Evolutionary conservation across 495 filamentous ascomycete genomes (phyloP).

Genomic region (Neurospora sp.): DNA sequence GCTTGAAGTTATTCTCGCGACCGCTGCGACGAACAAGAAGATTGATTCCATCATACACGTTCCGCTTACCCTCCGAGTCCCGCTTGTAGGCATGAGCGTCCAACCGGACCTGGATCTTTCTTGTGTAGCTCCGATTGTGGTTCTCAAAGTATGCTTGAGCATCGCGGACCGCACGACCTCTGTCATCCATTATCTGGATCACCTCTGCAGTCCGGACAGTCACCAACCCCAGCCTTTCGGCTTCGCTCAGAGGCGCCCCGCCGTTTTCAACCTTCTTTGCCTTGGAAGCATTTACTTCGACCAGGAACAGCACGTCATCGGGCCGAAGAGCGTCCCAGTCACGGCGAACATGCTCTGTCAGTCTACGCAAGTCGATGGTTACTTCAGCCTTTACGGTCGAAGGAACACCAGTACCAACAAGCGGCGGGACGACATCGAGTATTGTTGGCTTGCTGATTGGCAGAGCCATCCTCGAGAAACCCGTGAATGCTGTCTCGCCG

Average conservation of each 20-base stretch:
- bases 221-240: conserved; percentile 52
- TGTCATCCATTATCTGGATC: conserved; percentile 80
- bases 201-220: conserved; percentile 77
- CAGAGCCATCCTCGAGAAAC: conserved; percentile 86
- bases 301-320: conserved; percentile 84
- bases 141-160: conserved; percentile 31
- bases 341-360: conserved; percentile 60
- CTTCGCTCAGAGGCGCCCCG: conserved; percentile 37
- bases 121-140: conserved; percentile 37
- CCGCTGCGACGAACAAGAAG: conserved; percentile 74
- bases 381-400: conserved; percentile 81
- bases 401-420: conserved; percentile 79
- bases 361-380: conserved; percentile 69
- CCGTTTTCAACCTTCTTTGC: conserved; percentile 46
- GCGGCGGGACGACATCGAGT: conserved; percentile 72
- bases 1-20: conserved; percentile 95
- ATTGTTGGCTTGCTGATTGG: conserved; percentile 81
- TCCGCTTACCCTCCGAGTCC: conserved; percentile 67
- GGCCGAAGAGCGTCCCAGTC: conserved; percentile 89
- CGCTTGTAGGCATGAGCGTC: conserved; percentile 70
- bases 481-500: conserved; percentile 62
- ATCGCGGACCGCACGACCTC: conserved; percentile 66
- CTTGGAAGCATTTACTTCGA: conserved; percentile 56
- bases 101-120: conserved; percentile 69
- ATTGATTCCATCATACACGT: conserved; percentile 81